A percentile compares a stretch with the other conserved stretches of the same genome.
Evolutionary conservation across 192 early-diverging fungal species (phyloP).

Genomic region (Oehlia diaphana): DNA sequence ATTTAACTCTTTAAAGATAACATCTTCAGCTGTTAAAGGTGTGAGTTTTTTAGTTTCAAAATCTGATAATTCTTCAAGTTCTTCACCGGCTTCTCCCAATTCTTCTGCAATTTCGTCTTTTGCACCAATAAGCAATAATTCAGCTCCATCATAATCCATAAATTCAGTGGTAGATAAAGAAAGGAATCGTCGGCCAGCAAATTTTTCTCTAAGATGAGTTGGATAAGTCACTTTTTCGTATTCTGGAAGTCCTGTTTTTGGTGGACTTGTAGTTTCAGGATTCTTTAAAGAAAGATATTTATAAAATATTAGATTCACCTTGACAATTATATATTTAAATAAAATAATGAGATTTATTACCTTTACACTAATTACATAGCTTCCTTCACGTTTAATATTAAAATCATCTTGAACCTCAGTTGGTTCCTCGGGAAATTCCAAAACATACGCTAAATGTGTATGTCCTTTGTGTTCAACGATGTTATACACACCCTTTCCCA

Average conservation of each 20-base stretch:
- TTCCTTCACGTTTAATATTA: conserved; percentile 42
- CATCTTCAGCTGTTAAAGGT: conserved; percentile 28
- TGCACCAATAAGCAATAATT: conserved; percentile 47
- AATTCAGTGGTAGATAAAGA: conserved; percentile 35
- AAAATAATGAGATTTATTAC: conserved; percentile 5
- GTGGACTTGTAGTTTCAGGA: conserved; percentile 29
- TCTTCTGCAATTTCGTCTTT: conserved; percentile 35
- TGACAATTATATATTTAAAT: not conserved
- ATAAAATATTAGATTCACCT: no score
- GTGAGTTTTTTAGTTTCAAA: conserved; percentile 35
- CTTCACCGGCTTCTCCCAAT: conserved; percentile 38
- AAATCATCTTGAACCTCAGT: conserved; percentile 43
- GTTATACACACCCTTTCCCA: conserved; percentile 44
- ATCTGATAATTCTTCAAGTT: conserved; percentile 35
- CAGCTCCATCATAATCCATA: conserved; percentile 35
- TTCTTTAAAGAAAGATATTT: conserved; percentile 16
- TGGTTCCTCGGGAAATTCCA: conserved; percentile 41
- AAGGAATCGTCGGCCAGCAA: conserved; percentile 36
- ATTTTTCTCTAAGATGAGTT: conserved; percentile 22
- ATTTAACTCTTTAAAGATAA: conserved; percentile 41
- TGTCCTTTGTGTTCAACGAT: conserved; percentile 40
- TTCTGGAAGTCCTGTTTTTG: conserved; percentile 10
- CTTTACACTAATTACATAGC: conserved; percentile 46
- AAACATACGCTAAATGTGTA: conserved; percentile 44
- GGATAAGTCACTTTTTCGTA: conserved; percentile 36